phyloP scores from a whole-genome alignment of 2,329 filamentous ascomycete species.

The Dendrostoma leiphaemia region DNA sequence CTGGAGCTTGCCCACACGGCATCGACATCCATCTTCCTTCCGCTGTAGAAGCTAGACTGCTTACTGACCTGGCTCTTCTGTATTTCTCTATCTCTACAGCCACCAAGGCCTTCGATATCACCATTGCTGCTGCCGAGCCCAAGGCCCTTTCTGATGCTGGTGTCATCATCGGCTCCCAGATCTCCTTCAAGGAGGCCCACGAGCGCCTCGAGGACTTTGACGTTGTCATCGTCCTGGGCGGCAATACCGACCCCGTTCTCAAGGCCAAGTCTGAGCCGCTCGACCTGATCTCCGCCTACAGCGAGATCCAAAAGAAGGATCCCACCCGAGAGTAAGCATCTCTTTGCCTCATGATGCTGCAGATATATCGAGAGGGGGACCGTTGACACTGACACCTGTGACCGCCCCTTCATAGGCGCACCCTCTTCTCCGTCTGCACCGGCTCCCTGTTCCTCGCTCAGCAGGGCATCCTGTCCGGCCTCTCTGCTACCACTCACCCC shows the following conservation, averaged over 20 bases:
- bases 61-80: slow-evolving; percentile 3
- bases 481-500: slow-evolving; percentile 79
- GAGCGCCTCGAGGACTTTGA: slow-evolving; percentile 74
- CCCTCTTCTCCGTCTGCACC: slow-evolving; percentile 76
- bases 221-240: slow-evolving; percentile 75
- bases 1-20: slow-evolving; percentile 26
- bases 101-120: slow-evolving; percentile 58
- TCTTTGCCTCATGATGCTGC: not conserved
- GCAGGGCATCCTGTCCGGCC: slow-evolving; percentile 72
- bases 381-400: not conserved
- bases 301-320: slow-evolving; percentile 77
- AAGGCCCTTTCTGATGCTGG: slow-evolving; percentile 61
- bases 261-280: slow-evolving; percentile 69
- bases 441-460: slow-evolving; percentile 75
- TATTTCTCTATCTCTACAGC: slow-evolving; percentile 31
- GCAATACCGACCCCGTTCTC: slow-evolving; percentile 61
- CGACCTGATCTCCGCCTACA: slow-evolving; percentile 70
- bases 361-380: not conserved
- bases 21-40: slow-evolving; percentile 3
- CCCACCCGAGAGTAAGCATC: slow-evolving; percentile 61
- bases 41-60: not conserved
- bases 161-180: slow-evolving; percentile 69
- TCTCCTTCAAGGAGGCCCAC: slow-evolving; percentile 76
- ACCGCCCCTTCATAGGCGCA: slow-evolving; percentile 45
- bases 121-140: slow-evolving; percentile 51